Evolutionary conservation across 257 asterid genomes (phyloP).

Genomic region (Plectranthus barbatus): DNA sequence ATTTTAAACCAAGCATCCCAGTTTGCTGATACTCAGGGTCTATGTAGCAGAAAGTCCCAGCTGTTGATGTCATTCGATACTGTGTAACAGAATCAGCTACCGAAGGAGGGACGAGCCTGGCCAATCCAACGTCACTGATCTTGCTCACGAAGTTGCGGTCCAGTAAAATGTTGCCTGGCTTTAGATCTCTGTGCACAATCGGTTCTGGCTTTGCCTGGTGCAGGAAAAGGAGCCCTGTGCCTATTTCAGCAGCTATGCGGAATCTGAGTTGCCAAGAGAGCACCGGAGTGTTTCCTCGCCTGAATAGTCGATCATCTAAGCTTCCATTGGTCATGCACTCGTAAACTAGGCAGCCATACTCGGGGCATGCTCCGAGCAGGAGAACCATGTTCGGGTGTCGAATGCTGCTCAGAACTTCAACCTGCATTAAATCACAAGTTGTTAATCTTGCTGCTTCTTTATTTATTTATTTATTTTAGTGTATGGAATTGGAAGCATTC

Average conservation of each 20-base stretch:
- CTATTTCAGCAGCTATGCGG: constrained; percentile 84
- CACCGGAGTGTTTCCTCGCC: constrained; percentile 53
- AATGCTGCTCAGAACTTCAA: constrained; percentile 84
- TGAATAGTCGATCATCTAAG: constrained; percentile 73
- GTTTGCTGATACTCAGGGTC: constrained; percentile 95
- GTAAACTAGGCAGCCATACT: constrained; percentile 83
- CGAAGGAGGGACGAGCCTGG: constrained; percentile 88
- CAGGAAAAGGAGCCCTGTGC: constrained; percentile 77
- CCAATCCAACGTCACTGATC: constrained; percentile 87
- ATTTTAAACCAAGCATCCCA: constrained; percentile 81
- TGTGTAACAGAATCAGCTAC: constrained; percentile 87
- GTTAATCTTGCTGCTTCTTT: too few species aligned
- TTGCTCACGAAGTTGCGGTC: constrained; percentile 87
- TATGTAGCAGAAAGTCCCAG: constrained; percentile 91
- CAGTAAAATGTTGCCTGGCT: constrained; percentile 79
- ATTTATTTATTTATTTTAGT: too few species aligned
- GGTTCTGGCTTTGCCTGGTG: constrained; percentile 96
- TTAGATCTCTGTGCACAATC: constrained; percentile 82
- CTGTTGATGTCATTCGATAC: constrained; percentile 87
- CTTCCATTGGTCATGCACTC: constrained; percentile 93
- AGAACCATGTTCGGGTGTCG: constrained; percentile 98
- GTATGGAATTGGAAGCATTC: not conserved
- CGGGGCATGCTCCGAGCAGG: constrained; percentile 95
- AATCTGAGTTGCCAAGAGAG: constrained; percentile 85
- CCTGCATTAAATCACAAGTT: constrained; percentile 51